phyloP scores from a whole-genome alignment of 2,329 filamentous ascomycete species.

The Hypoxylon sp. region DNA sequence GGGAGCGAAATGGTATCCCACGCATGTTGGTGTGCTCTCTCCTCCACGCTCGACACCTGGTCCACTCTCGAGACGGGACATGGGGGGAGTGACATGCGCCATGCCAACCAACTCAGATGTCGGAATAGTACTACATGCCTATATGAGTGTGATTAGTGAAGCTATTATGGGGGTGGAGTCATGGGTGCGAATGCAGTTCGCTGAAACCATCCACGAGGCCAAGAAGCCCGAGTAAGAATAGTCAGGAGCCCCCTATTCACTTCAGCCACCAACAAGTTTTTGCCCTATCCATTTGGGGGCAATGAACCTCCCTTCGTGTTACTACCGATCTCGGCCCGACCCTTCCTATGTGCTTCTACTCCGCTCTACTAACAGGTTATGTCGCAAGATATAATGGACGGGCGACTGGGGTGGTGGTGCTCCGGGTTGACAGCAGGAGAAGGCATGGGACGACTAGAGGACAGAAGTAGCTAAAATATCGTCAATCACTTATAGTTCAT shows the following conservation, averaged over 20 bases:
- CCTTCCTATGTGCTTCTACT: slow-evolving; percentile 27
- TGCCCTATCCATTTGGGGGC: slow-evolving; percentile 17
- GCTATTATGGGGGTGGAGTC: slow-evolving; percentile 16
- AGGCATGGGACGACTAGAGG: slow-evolving; percentile 2
- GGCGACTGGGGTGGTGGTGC: neutral
- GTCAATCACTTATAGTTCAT: slow-evolving; percentile 3
- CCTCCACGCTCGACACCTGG: slow-evolving; percentile 5
- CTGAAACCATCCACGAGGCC: slow-evolving; percentile 17
- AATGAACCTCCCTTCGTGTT: neutral
- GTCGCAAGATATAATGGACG: slow-evolving; percentile 7
- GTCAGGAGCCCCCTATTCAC: slow-evolving; percentile 18
- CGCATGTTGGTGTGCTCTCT: slow-evolving; percentile 25
- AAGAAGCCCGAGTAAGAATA: slow-evolving; percentile 19
- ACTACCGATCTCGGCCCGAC: slow-evolving; percentile 33
- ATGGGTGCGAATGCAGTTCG: slow-evolving; percentile 14
- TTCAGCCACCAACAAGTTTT: slow-evolving; percentile 30
- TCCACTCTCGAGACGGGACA: slow-evolving; percentile 11
- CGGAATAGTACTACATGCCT: slow-evolving; percentile 7
- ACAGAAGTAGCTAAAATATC: slow-evolving; percentile 4
- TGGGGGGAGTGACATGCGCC: slow-evolving; percentile 9
- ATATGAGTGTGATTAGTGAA: slow-evolving; percentile 3
- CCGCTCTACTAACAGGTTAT: slow-evolving; percentile 11
- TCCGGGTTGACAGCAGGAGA: slow-evolving; percentile 7
- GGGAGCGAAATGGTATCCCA: slow-evolving; percentile 2
- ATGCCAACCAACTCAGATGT: slow-evolving; percentile 24